Conservation (phyloP, 2,329 filamentous ascomycete species). For the Alternaria alternata region DNA sequence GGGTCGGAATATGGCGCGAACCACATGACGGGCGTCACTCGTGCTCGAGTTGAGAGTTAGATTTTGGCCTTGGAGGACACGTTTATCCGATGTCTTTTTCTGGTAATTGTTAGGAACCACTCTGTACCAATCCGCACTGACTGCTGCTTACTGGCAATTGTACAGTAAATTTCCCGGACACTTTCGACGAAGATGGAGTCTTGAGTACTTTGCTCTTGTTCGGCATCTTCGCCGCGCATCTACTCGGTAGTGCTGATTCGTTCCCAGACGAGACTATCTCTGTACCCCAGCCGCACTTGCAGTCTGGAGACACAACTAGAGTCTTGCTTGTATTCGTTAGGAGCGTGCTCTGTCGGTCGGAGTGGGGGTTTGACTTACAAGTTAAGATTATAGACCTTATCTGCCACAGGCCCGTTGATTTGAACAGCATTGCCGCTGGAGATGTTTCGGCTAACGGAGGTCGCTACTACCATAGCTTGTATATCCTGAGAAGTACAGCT, state of each 20-base stretch:
- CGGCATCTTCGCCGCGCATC: background rate
- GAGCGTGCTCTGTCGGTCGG: background rate
- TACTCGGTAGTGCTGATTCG: background rate
- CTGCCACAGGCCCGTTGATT: slow-evolving; percentile 4
- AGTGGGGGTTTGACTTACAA: slow-evolving; percentile 6
- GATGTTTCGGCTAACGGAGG: slow-evolving; percentile 9
- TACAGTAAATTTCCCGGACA: background rate
- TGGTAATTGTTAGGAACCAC: background rate
- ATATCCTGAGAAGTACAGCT: background rate
- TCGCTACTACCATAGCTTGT: background rate
- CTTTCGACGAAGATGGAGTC: background rate
- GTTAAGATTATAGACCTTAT: slow-evolving; percentile 1
- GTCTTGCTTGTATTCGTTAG: slow-evolving; percentile 10
- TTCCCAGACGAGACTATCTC: background rate
- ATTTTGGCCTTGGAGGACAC: background rate
- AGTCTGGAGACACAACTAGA: background rate
- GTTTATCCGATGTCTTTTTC: background rate
- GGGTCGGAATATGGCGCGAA: background rate
- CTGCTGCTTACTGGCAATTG: background rate
- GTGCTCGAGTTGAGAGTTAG: background rate
- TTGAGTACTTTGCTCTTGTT: background rate
- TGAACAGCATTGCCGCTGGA: slow-evolving; percentile 10
- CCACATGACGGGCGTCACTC: background rate
- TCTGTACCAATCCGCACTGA: background rate
- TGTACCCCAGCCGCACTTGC: background rate